A percentile compares a stretch with the other conserved stretches of the same genome.
Conservation (phyloP, 2,329 filamentous ascomycete species). For the Talaromyces funiculosus region DNA sequence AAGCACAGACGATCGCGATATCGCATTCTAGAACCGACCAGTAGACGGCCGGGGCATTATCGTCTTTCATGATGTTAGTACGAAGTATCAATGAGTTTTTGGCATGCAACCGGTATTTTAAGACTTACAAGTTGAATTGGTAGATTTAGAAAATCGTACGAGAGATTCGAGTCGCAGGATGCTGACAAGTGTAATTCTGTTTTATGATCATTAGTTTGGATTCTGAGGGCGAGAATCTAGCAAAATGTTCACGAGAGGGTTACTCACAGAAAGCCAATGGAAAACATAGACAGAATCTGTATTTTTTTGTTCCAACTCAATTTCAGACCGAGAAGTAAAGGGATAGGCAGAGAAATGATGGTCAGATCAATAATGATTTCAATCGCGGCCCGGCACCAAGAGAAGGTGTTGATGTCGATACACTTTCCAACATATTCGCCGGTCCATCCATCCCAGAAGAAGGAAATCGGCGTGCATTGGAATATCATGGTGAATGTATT, state of each 20-base stretch:
- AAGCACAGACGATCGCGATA: conserved; percentile 42
- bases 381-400: conserved; percentile 49
- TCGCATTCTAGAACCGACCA: conserved; percentile 42
- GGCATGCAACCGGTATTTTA: background rate
- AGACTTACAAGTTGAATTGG: conserved; percentile 32
- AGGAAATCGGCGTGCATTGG: conserved; percentile 33
- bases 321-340: conserved; percentile 39
- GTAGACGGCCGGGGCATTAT: conserved; percentile 33
- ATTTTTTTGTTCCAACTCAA: conserved; percentile 47
- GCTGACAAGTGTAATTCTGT: conserved; percentile 39
- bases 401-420: conserved; percentile 45
- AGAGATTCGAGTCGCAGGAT: conserved; percentile 38
- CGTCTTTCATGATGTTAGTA: conserved; percentile 1
- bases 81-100: background rate
- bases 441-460: conserved; percentile 53
- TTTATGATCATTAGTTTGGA: background rate
- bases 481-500: conserved; percentile 23
- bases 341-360: conserved; percentile 49
- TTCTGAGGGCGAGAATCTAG: background rate
- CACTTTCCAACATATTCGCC: conserved; percentile 45
- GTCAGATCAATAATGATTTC: conserved; percentile 50
- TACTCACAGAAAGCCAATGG: conserved; percentile 42
- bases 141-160: conserved; percentile 35
- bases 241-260: background rate
- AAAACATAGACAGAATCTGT: conserved; percentile 49